Base-by-base conservation (phyloP, 495 filamentous ascomycete species). In the Aspergillus nanangensis region DNA sequence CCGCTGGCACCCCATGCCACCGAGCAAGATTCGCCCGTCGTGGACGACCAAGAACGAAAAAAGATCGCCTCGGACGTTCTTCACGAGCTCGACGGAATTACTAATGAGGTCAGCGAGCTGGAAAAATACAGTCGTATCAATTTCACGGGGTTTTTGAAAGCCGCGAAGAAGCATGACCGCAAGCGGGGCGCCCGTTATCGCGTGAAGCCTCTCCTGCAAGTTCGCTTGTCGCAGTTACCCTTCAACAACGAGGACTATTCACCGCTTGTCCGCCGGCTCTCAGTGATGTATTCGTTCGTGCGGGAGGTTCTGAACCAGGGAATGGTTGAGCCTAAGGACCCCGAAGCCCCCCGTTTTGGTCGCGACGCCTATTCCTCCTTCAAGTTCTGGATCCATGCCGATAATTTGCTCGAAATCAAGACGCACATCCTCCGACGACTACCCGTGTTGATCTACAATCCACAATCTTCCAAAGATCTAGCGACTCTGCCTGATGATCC, bases 171-270 rank as follows among this genome's bases (percentile, higher is more conserved):
- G 64, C 93, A 98, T 67, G 93, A 98, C 60, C 84, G 93, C 38
- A 92, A 88, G 63, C 82, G 90, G 38, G 90, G 85, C 40, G 80
- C 65, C 58, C 77, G 69, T 8, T 96, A 96, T 67, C 88, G 84
- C 57, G 88, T 98, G 42, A 81, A 87, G 46, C 90, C 93, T 17
- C 78, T 97, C 68, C 76, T 96, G 58, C 87, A 95, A 60, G 84
- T 96, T 47, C 87, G 88, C 50, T 65, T 98, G 61, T 81, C 88
- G 24, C 82, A 89, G 38, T 72, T 89, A 45, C 89, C 92, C 13
- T 94, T 98, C 74, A 96, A 97, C 67, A 90, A 88, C 44, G 93
- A 98, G 65, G 88, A 88, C 52, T 96, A 96, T 62, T 85, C 88
- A 37, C 90, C 92, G 0, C 69, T 98, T 48, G 76, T 97, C 24